Conservation (phyloP, 2,329 filamentous ascomycete species). For the Penicillium glabrum region DNA sequence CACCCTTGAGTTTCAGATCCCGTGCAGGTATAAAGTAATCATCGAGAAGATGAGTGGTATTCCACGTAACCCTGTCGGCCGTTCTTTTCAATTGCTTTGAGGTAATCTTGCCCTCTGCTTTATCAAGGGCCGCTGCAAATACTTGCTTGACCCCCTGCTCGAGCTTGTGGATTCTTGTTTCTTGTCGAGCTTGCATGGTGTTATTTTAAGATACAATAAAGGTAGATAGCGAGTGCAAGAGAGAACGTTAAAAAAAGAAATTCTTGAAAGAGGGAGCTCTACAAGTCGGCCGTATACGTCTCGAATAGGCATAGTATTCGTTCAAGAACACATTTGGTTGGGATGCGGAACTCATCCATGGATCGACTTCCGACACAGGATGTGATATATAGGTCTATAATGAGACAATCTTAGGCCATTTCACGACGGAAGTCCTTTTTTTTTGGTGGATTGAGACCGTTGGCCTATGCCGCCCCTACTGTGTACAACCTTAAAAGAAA, state of each 20-base stretch:
- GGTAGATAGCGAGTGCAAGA: not conserved
- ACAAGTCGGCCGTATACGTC: not conserved
- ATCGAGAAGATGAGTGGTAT: not conserved
- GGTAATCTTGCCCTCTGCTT: not conserved
- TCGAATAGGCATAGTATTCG: not conserved
- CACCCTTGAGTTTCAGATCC: not conserved
- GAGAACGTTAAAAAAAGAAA: not conserved
- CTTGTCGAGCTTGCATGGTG: not conserved
- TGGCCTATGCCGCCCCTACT: too few relatives aligned
- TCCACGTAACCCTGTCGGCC: not conserved
- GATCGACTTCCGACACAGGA: not conserved
- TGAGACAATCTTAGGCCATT: too few relatives aligned
- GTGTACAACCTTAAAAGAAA: too few relatives aligned
- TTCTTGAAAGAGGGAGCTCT: not conserved
- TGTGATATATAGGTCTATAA: not conserved
- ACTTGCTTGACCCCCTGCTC: not conserved
- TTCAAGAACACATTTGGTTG: not conserved
- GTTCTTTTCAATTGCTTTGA: not conserved
- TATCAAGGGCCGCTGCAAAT: conserved; percentile 1
- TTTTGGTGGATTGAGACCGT: too few relatives aligned
- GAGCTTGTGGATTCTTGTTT: not conserved
- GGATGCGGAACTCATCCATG: not conserved
- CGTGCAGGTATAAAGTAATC: not conserved
- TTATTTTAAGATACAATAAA: not conserved
- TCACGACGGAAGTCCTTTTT: too few relatives aligned